Base-by-base conservation (phyloP, 2,329 filamentous ascomycete genomes). In the Xylariales sp. region DNA sequence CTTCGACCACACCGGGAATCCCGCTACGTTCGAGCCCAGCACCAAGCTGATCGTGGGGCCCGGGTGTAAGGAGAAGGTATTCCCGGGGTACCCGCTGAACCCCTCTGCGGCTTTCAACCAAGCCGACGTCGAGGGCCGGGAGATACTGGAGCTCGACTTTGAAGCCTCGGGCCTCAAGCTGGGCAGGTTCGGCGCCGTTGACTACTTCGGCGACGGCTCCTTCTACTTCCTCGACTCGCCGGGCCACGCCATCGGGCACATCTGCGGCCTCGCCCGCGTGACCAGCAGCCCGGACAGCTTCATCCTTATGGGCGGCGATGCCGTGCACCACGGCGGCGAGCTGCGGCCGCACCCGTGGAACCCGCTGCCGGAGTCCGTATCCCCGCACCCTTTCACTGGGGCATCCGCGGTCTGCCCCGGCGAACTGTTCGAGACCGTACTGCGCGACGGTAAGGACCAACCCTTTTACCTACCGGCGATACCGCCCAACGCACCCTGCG, bases 1-100 rank as follows among this genome's bases (percentile, higher is more conserved):
- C 45, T 67, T 67, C 51, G 69, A 74, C 48, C 70, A 73, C 43
- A 61, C 62, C 20, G 71, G 70, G 31, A 66, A 68, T 12, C 66
- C 68, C 0, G 53, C 58, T 12, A 63, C 67, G 42, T 74, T 73
- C 46, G 46, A 54, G 2, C 57, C 60, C 12, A 54, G 61, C 1
- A 56, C 61, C 6, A 68, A 72, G 37, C 47, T 70, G 2, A 59
- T 73, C 25, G 72, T 45, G 6, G 42, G 42, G 13, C 42, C 42
- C 3, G 42, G 40, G 61, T 27, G 55, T 53, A 33, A 63, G 57
- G 37, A 43, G 12, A 33, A 36, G 13, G 27, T 47, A n/a, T 39
- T 47, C 13, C 48, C 48, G 11, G 48, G 48, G 2, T 51, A 48
- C 15, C 47, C 48, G 3, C 37, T 39, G 12, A 49, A 52, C 31